phyloP scores from a whole-genome alignment of 768 basidiomycete genomes.

The Plicaturopsis crispa region DNA sequence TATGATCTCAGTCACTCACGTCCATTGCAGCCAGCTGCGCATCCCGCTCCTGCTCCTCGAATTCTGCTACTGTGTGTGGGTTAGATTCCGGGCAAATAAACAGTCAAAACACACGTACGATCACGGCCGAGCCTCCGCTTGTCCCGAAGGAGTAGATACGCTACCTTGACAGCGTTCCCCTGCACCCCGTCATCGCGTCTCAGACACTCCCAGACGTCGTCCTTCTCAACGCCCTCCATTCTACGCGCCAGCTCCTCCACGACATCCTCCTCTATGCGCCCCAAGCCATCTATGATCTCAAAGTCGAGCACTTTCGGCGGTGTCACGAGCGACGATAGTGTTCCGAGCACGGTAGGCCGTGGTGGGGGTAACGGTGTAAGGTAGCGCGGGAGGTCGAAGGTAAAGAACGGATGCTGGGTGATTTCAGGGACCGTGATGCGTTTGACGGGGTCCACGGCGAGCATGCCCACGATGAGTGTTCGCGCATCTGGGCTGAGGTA shows the following conservation, averaged over 20 bases:
- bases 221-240: constrained; percentile 69
- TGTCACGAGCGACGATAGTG: constrained; percentile 63
- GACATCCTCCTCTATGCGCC: constrained; percentile 86
- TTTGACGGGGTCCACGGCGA: constrained; percentile 89
- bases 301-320: constrained; percentile 65
- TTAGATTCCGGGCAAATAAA: no score
- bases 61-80: constrained; percentile 63
- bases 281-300: constrained; percentile 86
- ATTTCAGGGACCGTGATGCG: constrained; percentile 93
- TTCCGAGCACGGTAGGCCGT: constrained; percentile 70
- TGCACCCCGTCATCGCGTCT: constrained; percentile 76
- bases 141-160: constrained; percentile 89
- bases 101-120: constrained; percentile 42
- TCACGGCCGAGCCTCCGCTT: constrained; percentile 80
- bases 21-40: constrained; percentile 75
- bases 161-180: constrained; percentile 93
- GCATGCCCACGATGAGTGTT: constrained; percentile 80
- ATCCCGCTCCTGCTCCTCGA: constrained; percentile 82
- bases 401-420: constrained; percentile 86
- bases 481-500: constrained; percentile 74
- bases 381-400: constrained; percentile 77
- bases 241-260: constrained; percentile 72
- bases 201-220: constrained; percentile 84
- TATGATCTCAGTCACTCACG: constrained; percentile 36
- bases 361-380: constrained; percentile 75